A percentile compares a stretch with the other conserved stretches of the same genome.
These are phyloP conservation scores for Globisporangium radiosum DNA, from an alignment of 352 stramenopile genomes.

Conservation along the genomic window DNA sequence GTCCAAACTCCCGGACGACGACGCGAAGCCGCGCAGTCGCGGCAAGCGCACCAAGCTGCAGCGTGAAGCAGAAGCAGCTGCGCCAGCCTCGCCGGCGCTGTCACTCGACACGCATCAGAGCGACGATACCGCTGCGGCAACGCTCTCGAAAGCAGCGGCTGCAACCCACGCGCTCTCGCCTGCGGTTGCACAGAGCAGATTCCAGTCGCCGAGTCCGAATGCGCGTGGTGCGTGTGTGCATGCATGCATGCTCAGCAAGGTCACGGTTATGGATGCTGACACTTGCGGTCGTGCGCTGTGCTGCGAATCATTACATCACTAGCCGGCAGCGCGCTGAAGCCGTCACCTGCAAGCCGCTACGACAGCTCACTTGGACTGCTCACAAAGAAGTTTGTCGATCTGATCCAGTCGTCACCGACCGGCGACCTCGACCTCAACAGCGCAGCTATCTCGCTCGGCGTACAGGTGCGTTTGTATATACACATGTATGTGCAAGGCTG, in stretches of 20 bases:
- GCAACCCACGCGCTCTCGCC: slow-evolving; percentile 1
- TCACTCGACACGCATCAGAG: slow-evolving; percentile 2
- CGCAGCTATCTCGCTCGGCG: slow-evolving; percentile 74
- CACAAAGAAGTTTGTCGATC: slow-evolving; percentile 96
- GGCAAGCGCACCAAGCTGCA: slow-evolving; percentile 52
- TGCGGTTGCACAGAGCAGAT: slow-evolving; percentile 18
- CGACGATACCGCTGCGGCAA: slow-evolving; percentile 14
- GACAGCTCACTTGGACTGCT: slow-evolving; percentile 94
- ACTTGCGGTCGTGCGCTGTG: no score
- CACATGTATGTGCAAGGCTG: neutral
- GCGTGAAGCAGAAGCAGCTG: slow-evolving; percentile 24
- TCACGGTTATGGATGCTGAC: no score
- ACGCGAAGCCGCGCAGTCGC: slow-evolving; percentile 47
- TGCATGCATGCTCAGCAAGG: neutral
- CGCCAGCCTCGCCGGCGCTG: slow-evolving; percentile 13
- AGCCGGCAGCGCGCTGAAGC: slow-evolving; percentile 32
- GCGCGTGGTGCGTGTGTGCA: slow-evolving; percentile 19
- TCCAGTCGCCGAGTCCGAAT: slow-evolving; percentile 47
- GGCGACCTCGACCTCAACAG: slow-evolving; percentile 94
- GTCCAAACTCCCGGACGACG: slow-evolving; percentile 49
- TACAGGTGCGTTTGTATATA: slow-evolving; percentile 39
- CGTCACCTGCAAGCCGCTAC: slow-evolving; percentile 84
- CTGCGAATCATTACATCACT: no score
- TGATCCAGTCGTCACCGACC: slow-evolving; percentile 86
- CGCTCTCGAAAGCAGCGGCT: slow-evolving; percentile 10